phyloP scores from a whole-genome alignment of 768 basidiomycete genomes.

The Calvatia gigantea region DNA sequence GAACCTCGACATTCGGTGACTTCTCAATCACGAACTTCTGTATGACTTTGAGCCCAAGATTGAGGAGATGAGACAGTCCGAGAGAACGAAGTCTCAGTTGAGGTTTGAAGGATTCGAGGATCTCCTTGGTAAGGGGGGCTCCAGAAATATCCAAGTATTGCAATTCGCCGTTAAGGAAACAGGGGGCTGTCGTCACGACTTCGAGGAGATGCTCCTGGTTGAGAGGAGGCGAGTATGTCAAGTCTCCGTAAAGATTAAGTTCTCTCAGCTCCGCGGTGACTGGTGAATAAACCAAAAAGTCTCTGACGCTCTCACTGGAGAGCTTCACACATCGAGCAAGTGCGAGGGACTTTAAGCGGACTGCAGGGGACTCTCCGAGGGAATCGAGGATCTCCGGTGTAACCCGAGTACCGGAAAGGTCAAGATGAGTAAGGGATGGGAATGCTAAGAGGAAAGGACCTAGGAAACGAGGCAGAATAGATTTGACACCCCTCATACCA shows the following conservation, averaged over 20 bases:
- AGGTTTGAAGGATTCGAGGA: constrained; percentile 51
- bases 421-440: constrained; percentile 84
- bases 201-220: constrained; percentile 59
- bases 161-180: constrained; percentile 70
- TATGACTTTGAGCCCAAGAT: constrained; percentile 61
- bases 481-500: constrained; percentile 79
- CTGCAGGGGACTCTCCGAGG: constrained; percentile 58
- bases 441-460: constrained; percentile 76
- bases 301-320: constrained; percentile 71
- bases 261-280: constrained; percentile 64
- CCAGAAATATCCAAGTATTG: constrained; percentile 91
- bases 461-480: constrained; percentile 65
- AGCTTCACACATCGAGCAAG: constrained; percentile 85
- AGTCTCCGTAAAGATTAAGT: constrained; percentile 87
- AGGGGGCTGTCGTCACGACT: constrained; percentile 73
- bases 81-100: constrained; percentile 81
- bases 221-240: constrained; percentile 75
- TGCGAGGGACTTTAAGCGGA: constrained; percentile 75
- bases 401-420: constrained; percentile 86
- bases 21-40: constrained; percentile 65
- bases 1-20: constrained; percentile 77
- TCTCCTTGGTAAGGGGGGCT: constrained; percentile 59
- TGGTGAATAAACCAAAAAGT: constrained; percentile 68
- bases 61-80: constrained; percentile 83
- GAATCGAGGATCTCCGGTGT: constrained; percentile 70